These are phyloP conservation scores for Mercurialis annua DNA, from an alignment of 345 rosid genomes.

Conservation along the genomic window DNA sequence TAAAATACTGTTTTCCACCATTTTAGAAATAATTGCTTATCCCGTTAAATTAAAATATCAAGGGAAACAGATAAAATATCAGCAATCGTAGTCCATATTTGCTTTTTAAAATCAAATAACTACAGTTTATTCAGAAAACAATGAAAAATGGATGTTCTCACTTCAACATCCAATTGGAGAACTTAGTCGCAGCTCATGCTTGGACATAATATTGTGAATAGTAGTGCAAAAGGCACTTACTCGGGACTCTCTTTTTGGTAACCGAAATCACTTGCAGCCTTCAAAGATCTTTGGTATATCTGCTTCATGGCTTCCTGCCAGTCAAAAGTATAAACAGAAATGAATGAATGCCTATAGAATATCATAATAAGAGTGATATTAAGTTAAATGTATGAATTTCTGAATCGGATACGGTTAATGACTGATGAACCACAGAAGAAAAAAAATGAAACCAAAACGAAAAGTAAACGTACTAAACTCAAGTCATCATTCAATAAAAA, in stretches of 20 bases:
- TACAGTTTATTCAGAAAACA: neutral
- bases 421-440: constrained; percentile 8
- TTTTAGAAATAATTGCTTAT: too few species aligned
- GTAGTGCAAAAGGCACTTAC: constrained; percentile 46
- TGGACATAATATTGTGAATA: neutral
- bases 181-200: neutral
- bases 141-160: neutral
- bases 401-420: neutral
- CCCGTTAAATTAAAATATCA: neutral
- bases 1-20: neutral
- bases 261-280: constrained; percentile 91
- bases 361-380: neutral
- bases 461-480: neutral
- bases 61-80: too few species aligned
- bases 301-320: constrained; percentile 95
- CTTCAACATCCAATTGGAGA: neutral
- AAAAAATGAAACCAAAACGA: neutral
- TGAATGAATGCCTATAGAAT: constrained; percentile 10
- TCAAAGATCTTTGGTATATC: constrained; percentile 77
- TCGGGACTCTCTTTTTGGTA: constrained; percentile 94
- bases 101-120: neutral
- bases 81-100: too few species aligned
- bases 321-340: constrained; percentile 1
- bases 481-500: neutral
- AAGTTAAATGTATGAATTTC: neutral